Conservation (phyloP, 164 flowering plant species). For the Sedum album region DNA sequence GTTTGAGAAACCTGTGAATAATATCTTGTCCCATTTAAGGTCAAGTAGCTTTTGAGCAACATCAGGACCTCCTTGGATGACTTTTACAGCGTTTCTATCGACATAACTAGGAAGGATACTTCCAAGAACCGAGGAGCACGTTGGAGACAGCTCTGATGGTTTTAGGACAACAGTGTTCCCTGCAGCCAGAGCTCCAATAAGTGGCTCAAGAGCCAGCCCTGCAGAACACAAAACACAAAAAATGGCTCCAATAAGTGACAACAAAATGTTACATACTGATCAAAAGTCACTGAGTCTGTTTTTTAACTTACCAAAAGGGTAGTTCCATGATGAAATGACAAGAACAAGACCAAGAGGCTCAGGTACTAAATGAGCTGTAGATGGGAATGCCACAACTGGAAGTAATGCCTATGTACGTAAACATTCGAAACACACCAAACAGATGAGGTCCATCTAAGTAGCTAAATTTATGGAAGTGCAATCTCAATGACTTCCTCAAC, state of each 20-base stretch:
- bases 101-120: constrained; percentile 19
- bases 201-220: constrained; percentile 88
- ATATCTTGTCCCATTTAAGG: constrained; percentile 36
- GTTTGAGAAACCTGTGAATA: constrained; percentile 26
- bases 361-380: constrained; percentile 28
- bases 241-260: not conserved
- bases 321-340: constrained; percentile 23
- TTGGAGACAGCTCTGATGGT: constrained; percentile 77
- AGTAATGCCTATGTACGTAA: constrained; percentile 18
- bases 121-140: constrained; percentile 26
- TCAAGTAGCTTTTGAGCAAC: constrained; percentile 21
- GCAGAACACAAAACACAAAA: not conserved
- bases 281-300: not conserved
- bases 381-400: constrained; percentile 22
- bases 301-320: constrained; percentile 32
- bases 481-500: not conserved
- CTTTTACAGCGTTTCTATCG: constrained; percentile 26
- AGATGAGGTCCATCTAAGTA: not conserved
- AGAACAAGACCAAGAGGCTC: not conserved
- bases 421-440: not conserved
- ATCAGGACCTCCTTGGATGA: constrained; percentile 25
- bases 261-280: not conserved
- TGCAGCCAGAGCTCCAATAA: constrained; percentile 88
- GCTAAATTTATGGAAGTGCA: not conserved
- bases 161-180: constrained; percentile 80